These are phyloP conservation scores for Verticillium albo-atrum DNA, from an alignment of 2,329 filamentous ascomycete genomes.

Conservation along the genomic window DNA sequence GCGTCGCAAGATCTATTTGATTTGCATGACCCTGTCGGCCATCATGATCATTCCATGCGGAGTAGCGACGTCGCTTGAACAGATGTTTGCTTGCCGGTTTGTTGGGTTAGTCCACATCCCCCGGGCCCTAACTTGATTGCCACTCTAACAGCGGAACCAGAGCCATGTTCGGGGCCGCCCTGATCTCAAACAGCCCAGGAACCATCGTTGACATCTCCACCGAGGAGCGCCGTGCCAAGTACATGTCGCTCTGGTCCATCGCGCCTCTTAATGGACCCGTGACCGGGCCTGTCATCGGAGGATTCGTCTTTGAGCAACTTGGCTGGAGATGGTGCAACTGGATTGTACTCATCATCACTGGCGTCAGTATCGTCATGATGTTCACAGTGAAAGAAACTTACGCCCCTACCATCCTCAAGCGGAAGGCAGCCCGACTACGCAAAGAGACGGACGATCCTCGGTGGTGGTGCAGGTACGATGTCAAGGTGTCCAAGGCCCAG, in stretches of 20 bases:
- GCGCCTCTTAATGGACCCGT: slow-evolving; percentile 76
- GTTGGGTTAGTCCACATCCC: slow-evolving; percentile 48
- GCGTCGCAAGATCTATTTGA: slow-evolving; percentile 63
- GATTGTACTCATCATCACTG: slow-evolving; percentile 70
- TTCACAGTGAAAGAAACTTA: slow-evolving; percentile 70
- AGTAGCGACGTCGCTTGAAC: slow-evolving; percentile 60
- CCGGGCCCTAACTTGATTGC: not conserved
- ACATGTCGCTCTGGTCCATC: slow-evolving; percentile 78
- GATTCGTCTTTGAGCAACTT: slow-evolving; percentile 71
- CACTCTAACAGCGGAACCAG: slow-evolving; percentile 15
- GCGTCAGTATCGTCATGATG: slow-evolving; percentile 55
- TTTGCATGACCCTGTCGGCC: slow-evolving; percentile 59
- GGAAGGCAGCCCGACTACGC: slow-evolving; percentile 58
- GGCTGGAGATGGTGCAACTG: slow-evolving; percentile 90
- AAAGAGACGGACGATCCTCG: slow-evolving; percentile 66
- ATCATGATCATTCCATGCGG: slow-evolving; percentile 69
- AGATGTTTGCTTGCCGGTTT: slow-evolving; percentile 69
- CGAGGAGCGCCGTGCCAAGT: slow-evolving; percentile 75
- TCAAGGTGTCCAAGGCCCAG: slow-evolving; percentile 57
- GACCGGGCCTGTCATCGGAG: slow-evolving; percentile 64
- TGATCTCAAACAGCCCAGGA: slow-evolving; percentile 80
- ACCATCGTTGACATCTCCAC: slow-evolving; percentile 79
- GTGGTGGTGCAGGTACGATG: slow-evolving; percentile 79
- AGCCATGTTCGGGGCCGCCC: slow-evolving; percentile 66
- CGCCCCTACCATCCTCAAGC: slow-evolving; percentile 63